These are phyloP conservation scores for Pseudocercospora vitis DNA, from an alignment of 2,329 filamentous ascomycete species.

Conservation along the genomic window DNA sequence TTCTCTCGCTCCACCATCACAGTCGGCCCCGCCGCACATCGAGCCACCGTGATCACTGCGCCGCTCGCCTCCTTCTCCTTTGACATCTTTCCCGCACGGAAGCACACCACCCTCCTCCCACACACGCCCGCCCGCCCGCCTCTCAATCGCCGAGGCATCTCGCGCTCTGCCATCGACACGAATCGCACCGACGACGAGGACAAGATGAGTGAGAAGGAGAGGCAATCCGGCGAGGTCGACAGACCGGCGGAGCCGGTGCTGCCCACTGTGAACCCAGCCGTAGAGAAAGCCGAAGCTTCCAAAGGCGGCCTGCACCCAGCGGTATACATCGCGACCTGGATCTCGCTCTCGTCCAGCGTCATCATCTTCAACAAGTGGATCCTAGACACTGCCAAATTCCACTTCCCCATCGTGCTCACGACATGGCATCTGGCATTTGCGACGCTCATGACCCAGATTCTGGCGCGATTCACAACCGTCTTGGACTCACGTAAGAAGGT, in stretches of 20 bases:
- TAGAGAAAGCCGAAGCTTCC: constrained; percentile 66
- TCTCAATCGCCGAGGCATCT: background rate
- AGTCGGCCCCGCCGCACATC: background rate
- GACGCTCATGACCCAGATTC: constrained; percentile 88
- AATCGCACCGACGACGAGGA: constrained; percentile 45
- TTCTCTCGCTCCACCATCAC: no score
- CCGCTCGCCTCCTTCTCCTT: background rate
- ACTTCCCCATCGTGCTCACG: constrained; percentile 74
- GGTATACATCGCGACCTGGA: constrained; percentile 89
- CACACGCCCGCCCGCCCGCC: background rate
- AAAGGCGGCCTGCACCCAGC: constrained; percentile 71
- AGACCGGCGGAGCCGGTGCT: constrained; percentile 64
- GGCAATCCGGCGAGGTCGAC: constrained; percentile 74
- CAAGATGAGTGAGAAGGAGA: constrained; percentile 76
- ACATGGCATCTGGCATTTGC: constrained; percentile 96
- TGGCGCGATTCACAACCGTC: constrained; percentile 83
- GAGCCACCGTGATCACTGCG: background rate
- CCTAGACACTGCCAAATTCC: constrained; percentile 79
- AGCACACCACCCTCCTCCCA: background rate
- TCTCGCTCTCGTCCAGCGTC: constrained; percentile 84
- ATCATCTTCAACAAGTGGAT: constrained; percentile 99
- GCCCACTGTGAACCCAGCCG: constrained; percentile 75
- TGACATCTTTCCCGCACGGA: background rate
- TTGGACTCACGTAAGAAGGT: constrained; percentile 94
- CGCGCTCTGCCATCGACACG: background rate